Conservation (phyloP, 352 stramenopile species). For the Globisporangium sylvaticum region DNA sequence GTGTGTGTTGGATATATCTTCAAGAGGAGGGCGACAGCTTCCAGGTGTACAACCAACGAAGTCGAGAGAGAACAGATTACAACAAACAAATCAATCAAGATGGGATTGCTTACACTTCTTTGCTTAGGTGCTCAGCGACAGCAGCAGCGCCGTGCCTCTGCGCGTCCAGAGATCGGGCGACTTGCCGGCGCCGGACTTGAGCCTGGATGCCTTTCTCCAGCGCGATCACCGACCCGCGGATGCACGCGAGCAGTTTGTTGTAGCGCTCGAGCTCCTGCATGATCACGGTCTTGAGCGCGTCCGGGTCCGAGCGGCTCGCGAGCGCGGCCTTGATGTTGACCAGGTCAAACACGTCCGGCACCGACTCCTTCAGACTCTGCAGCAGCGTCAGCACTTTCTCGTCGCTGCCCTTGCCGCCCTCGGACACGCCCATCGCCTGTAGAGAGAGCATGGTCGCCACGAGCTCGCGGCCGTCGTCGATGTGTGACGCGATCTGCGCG, state of each 20-base stretch:
- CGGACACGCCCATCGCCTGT: slow-evolving; percentile 79
- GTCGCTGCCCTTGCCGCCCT: slow-evolving; percentile 83
- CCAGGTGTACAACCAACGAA: neutral
- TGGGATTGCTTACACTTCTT: neutral
- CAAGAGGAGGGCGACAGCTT: too few species aligned
- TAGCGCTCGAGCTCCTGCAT: slow-evolving; percentile 94
- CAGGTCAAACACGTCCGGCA: slow-evolving; percentile 91
- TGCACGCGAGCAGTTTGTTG: slow-evolving; percentile 84
- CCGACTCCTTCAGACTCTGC: slow-evolving; percentile 78
- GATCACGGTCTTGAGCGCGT: slow-evolving; percentile 93
- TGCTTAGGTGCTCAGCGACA: slow-evolving; percentile 81
- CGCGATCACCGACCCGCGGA: slow-evolving; percentile 76
- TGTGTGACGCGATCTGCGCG: slow-evolving; percentile 93
- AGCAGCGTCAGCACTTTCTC: slow-evolving; percentile 87
- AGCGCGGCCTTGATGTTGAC: slow-evolving; percentile 71
- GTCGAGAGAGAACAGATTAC: neutral
- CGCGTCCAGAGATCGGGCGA: slow-evolving; percentile 92
- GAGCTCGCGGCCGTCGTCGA: slow-evolving; percentile 90
- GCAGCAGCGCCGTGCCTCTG: slow-evolving; percentile 89
- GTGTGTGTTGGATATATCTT: too few species aligned
- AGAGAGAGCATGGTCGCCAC: slow-evolving; percentile 89
- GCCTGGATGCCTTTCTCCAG: slow-evolving; percentile 91
- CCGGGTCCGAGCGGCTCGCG: slow-evolving; percentile 70
- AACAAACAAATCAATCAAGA: neutral
- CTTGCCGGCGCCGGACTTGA: slow-evolving; percentile 86